These are phyloP conservation scores for Eutypa lata DNA, from an alignment of 2,329 filamentous ascomycete genomes.

Conservation along the genomic window DNA sequence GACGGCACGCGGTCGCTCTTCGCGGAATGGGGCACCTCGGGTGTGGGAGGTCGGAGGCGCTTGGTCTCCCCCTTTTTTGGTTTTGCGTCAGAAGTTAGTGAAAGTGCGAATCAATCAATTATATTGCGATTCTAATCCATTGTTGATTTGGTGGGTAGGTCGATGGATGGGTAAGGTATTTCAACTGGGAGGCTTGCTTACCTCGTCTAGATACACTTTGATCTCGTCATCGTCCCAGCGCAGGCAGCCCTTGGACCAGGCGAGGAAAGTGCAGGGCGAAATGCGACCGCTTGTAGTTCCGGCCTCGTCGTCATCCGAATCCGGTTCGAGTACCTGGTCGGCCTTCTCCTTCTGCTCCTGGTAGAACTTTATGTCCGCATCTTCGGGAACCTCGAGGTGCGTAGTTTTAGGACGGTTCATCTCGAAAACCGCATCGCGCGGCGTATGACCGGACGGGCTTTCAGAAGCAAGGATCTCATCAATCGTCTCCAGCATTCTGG, in stretches of 20 bases:
- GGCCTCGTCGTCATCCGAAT: conserved; percentile 33
- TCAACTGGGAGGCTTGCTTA: conserved; percentile 3
- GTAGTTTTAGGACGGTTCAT: conserved; percentile 15
- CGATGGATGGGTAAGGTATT: conserved; percentile 2
- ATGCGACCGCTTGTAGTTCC: conserved; percentile 33
- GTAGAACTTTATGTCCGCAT: conserved; percentile 15
- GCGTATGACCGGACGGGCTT: conserved; percentile 15
- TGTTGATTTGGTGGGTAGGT: not conserved
- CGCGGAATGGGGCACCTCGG: conserved; percentile 5
- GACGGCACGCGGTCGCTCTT: conserved; percentile 1
- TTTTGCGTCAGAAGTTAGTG: too few relatives aligned
- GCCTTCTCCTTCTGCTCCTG: conserved; percentile 11
- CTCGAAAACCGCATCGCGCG: conserved; percentile 19
- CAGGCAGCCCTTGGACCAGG: conserved; percentile 33
- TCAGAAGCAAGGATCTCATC: conserved; percentile 13
- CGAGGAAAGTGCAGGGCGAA: conserved; percentile 39
- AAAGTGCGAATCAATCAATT: not conserved
- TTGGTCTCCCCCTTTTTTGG: not conserved
- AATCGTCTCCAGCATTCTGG: conserved; percentile 19
- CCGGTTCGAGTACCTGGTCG: not conserved
- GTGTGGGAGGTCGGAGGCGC: conserved; percentile 18
- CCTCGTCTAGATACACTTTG: conserved; percentile 32
- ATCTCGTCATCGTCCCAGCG: conserved; percentile 22
- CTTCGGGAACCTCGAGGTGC: conserved; percentile 17
- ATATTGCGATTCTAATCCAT: too few relatives aligned